Percentiles rank a stretch among this genome's conserved stretches.
Evolutionary conservation across 2,329 filamentous ascomycete species (phyloP).

Genomic region (Hypoxylon sp.): DNA sequence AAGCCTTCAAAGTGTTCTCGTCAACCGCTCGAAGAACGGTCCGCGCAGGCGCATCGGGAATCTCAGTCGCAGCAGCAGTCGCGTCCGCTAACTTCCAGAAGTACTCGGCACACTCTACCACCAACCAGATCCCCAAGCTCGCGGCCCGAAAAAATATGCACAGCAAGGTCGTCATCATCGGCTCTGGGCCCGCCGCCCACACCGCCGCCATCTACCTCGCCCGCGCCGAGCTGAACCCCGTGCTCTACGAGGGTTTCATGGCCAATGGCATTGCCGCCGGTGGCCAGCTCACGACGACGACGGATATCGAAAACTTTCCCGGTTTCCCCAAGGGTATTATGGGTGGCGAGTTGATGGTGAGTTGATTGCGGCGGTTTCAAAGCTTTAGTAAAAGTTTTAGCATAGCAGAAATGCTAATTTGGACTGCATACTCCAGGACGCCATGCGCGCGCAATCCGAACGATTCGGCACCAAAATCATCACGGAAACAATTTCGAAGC

Average conservation of each 20-base stretch:
- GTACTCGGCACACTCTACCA: constrained; percentile 51
- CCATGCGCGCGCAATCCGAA: constrained; percentile 91
- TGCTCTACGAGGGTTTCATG: constrained; percentile 97
- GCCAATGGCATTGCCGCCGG: constrained; percentile 96
- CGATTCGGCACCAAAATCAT: constrained; percentile 94
- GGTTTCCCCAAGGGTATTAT: constrained; percentile 92
- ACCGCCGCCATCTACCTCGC: constrained; percentile 97
- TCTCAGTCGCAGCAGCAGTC: constrained; percentile 78
- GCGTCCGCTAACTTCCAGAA: constrained; percentile 72
- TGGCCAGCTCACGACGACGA: constrained; percentile 97
- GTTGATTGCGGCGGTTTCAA: constrained; percentile 39
- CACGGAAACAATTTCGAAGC: constrained; percentile 88
- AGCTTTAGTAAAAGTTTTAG: neutral
- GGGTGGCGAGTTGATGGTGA: constrained; percentile 85
- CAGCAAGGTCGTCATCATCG: constrained; percentile 90
- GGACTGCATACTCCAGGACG: constrained; percentile 65
- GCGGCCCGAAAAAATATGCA: constrained; percentile 80
- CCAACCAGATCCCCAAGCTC: constrained; percentile 54
- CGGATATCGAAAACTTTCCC: constrained; percentile 98
- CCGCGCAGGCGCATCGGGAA: constrained; percentile 77
- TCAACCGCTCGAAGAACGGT: constrained; percentile 81
- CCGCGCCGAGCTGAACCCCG: constrained; percentile 92
- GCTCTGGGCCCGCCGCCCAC: constrained; percentile 96
- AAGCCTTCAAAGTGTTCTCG: constrained; percentile 90
- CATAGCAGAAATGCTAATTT: constrained; percentile 9